Base-by-base conservation (phyloP, 179 eudicot genomes). In the Vitellaria paradoxa region DNA sequence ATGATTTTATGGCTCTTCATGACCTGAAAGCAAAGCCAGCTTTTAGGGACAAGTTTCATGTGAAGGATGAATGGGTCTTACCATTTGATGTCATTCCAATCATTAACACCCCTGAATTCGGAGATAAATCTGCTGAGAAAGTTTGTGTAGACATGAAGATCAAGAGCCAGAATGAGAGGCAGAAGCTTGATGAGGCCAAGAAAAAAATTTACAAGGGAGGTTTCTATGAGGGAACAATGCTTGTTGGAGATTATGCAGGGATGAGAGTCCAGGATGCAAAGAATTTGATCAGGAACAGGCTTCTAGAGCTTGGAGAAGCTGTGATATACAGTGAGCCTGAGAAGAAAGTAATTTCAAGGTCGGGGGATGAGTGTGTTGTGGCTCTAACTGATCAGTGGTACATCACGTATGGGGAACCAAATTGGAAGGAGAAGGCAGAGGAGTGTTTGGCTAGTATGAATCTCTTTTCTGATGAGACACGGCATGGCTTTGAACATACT, bases 331-430 rank as follows among this genome's bases (percentile, higher is more conserved):
- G 97, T 77, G 97, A 92, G 79, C 97, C 97, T n/a, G 97, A 90
- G 86, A 92, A 92, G 80, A 87, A 82, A 79, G 97, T 90, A n/a
- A 90, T 90, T 88, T 92, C 97, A 64, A 83, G 97, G 82, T 90
- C 94, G 15, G 97, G 97, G 12, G 94, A 90, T 77, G 94, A 92
- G 73, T 90, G 97, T 84, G 97, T 92, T 9, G 97, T 90, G 69
- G 94, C 93, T 65, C 69, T 90, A 78, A 92, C 94, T 67, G 97
- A 90, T 79, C 97, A 92, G 68, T 92, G 97, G 94, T 90, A 92
- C 75, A 80, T 90, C 55, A 89, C 89, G 13, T 92, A 92, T 78
- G 97, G 97, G 59, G 97, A 92, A 72, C 1, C 78, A 64, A 88
- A 84, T 66, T 92, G 92, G 94, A 85, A 78, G 71, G 85, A 89